Base-by-base conservation (phyloP, 2,329 filamentous ascomycete genomes). In the Lecanicillium sp. region DNA sequence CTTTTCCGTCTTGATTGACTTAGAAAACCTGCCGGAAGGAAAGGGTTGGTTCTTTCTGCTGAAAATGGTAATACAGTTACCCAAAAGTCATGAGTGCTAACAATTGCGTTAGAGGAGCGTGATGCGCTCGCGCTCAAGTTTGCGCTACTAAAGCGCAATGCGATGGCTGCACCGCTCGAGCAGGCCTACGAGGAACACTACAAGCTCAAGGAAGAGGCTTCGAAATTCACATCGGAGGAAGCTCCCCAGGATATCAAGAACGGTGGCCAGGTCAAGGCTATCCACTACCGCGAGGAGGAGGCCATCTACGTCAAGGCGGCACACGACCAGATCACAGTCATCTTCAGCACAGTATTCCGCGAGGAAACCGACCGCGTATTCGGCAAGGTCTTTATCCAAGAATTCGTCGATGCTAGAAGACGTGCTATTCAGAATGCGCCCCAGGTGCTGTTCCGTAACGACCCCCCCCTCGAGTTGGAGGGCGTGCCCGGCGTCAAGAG, bases 291-390 rank as follows among this genome's bases (percentile, higher is more conserved):
- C 49, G 94, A 99, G 62, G 90, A 97, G 73, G 93, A 99, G 68
- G 90, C 93, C 44, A 97, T 99, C 63, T 98, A 95, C 68, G 86
- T 98, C 73, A 97, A 98, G 73, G 91, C 93, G 53, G 94, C 87
- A 67, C 87, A 94, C 71, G 93, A 99, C 66, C 84, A 93, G 61
- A 93, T 99, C 44, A 98, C 94, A 1, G 90, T 98, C 61, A 98
- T 98, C 62, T 98, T 98, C 77, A 95, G 90, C 70, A 98, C 93
- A 35, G 81, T 97, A 44, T 99, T 99, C 77, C 79, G 89, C 50
- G 94, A 99, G 65, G 94, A 98, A 72, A 98, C 94, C 47, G 93
- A 98, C 65, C 79, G 91, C 53, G 88, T 99, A 50, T 98, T 95
- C 61, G 93, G 93, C 58, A 97, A 96, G 72, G 90, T 98, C 12